phyloP scores from a whole-genome alignment of 768 basidiomycete species.

The Collybia sordida region DNA sequence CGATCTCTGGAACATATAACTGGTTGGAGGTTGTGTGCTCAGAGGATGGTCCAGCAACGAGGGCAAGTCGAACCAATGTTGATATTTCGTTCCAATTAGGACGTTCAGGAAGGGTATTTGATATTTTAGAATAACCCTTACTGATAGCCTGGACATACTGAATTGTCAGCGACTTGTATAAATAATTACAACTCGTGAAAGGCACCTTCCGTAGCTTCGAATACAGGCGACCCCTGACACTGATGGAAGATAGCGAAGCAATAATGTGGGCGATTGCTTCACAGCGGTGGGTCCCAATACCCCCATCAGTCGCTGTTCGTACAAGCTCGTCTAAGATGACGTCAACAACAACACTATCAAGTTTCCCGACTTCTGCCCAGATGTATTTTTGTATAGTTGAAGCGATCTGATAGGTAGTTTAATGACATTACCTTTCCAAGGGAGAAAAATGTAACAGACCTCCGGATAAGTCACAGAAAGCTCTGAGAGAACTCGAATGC shows the following conservation, averaged over 20 bases:
- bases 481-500: conserved; percentile 76
- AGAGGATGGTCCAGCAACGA: conserved; percentile 69
- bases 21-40: conserved; percentile 65
- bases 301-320: conserved; percentile 81
- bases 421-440: not conserved
- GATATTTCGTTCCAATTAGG: conserved; percentile 81
- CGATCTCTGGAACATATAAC: conserved; percentile 79
- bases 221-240: conserved; percentile 75
- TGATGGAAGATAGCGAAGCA: conserved; percentile 71
- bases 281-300: conserved; percentile 70
- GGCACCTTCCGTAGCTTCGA: conserved; percentile 76
- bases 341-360: conserved; percentile 68
- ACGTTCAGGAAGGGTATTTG: conserved; percentile 65
- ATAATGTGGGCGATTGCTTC: conserved; percentile 77
- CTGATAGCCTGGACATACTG: conserved; percentile 54
- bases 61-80: conserved; percentile 71
- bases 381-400: conserved; percentile 69
- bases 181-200: conserved; percentile 2
- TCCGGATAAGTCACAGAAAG: conserved; percentile 71
- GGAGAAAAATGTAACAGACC: conserved; percentile 35
- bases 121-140: conserved; percentile 61
- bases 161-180: not conserved
- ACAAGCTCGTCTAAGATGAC: conserved; percentile 79
- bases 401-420: conserved; percentile 47
- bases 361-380: conserved; percentile 74